phyloP scores from a whole-genome alignment of 352 stramenopile genomes.

The Globisporangium spinosum region DNA sequence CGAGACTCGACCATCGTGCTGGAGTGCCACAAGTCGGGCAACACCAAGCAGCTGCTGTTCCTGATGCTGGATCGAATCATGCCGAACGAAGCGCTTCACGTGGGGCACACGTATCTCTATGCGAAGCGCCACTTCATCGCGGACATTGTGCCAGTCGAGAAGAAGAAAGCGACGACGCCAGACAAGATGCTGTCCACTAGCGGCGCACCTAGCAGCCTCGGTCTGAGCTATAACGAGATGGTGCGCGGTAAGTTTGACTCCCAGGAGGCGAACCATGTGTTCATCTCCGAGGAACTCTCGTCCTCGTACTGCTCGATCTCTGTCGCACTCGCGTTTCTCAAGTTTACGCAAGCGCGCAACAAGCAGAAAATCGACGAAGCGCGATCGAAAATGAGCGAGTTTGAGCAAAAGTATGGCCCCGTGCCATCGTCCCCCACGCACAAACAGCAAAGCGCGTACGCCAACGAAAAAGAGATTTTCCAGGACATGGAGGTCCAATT shows the following conservation, averaged over 20 bases:
- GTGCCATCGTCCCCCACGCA: slow-evolving; percentile 26
- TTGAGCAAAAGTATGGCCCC: slow-evolving; percentile 50
- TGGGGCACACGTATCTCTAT: slow-evolving; percentile 78
- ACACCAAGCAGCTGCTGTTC: slow-evolving; percentile 60
- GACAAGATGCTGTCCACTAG: slow-evolving; percentile 25
- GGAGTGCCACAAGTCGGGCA: slow-evolving; percentile 49
- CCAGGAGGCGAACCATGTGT: slow-evolving; percentile 56
- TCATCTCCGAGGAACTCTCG: slow-evolving; percentile 81
- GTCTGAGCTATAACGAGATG: slow-evolving; percentile 58
- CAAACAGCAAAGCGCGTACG: slow-evolving; percentile 14
- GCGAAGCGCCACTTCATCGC: slow-evolving; percentile 78
- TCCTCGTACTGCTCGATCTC: slow-evolving; percentile 80
- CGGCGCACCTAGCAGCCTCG: slow-evolving; percentile 20
- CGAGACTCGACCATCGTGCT: slow-evolving; percentile 71
- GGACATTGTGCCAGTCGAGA: slow-evolving; percentile 61
- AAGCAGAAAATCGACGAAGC: slow-evolving; percentile 54
- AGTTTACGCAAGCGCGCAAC: slow-evolving; percentile 71
- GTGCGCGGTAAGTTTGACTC: slow-evolving; percentile 51
- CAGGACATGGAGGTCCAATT: slow-evolving; percentile 52
- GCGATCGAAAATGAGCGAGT: slow-evolving; percentile 43
- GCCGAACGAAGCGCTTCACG: slow-evolving; percentile 53
- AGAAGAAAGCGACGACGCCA: slow-evolving; percentile 27
- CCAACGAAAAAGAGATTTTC: slow-evolving; percentile 32
- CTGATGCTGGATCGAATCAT: slow-evolving; percentile 74
- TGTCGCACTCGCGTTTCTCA: slow-evolving; percentile 75